A percentile compares a stretch with the other conserved stretches of the same genome.
phyloP scores from a whole-genome alignment of 805 yeast species.

The Saccharomycopsis capsularis region DNA sequence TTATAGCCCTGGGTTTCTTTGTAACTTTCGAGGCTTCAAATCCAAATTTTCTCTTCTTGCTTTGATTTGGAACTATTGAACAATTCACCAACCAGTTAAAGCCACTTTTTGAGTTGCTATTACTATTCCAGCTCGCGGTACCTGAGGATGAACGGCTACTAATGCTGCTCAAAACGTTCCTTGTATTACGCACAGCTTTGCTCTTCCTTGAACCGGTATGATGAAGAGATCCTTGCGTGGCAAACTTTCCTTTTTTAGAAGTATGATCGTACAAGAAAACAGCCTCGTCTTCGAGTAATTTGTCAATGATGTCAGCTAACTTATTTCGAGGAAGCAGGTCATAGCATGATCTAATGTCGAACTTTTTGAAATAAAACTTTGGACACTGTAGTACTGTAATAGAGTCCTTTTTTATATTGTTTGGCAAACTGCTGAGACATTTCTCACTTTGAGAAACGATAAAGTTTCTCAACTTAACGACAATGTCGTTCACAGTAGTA shows the following conservation, averaged over 20 bases:
- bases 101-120: background rate
- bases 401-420: conserved; percentile 17
- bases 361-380: conserved; percentile 44
- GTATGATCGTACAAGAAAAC: background rate
- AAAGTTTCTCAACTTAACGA: background rate
- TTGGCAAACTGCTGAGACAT: conserved; percentile 6
- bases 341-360: conserved; percentile 72
- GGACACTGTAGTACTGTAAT: no score
- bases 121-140: background rate
- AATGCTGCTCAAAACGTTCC: no score
- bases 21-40: no score
- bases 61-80: no score
- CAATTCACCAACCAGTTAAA: no score
- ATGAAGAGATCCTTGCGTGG: background rate
- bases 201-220: no score
- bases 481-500: background rate
- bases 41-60: no score
- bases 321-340: conserved; percentile 53
- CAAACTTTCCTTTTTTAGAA: background rate
- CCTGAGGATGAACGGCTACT: no score
- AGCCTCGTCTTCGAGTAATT: background rate
- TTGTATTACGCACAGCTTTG: no score
- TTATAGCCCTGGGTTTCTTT: no score
- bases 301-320: background rate
- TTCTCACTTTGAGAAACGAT: background rate